Evolutionary conservation across 768 basidiomycete genomes (phyloP).

Genomic region (Russula sp.): DNA sequence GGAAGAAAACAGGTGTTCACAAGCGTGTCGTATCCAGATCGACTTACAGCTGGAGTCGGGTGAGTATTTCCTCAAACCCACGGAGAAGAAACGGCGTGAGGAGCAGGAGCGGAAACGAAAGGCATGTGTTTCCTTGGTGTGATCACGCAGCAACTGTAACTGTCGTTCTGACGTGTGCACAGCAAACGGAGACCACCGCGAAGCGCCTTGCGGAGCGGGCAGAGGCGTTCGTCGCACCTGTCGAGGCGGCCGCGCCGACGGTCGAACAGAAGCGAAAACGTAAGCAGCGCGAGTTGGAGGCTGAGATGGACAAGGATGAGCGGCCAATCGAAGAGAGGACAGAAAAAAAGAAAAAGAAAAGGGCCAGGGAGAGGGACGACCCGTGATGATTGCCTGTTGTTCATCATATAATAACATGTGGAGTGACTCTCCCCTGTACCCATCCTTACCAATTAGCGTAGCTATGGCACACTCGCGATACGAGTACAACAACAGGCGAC

Average conservation of each 20-base stretch:
- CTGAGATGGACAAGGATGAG: conserved; percentile 33
- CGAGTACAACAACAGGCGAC: not conserved
- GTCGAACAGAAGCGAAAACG: conserved; percentile 72
- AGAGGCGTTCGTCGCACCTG: conserved; percentile 82
- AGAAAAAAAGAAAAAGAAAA: conserved; percentile 41
- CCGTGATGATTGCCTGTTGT: not conserved
- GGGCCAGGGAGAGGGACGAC: conserved; percentile 25
- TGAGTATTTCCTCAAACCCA: conserved; percentile 94
- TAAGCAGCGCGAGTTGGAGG: conserved; percentile 35
- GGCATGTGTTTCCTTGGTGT: conserved; percentile 34
- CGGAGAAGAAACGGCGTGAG: conserved; percentile 78
- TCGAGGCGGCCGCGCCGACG: conserved; percentile 65
- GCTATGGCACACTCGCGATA: not conserved
- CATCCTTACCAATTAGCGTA: not conserved
- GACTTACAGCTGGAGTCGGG: conserved; percentile 94
- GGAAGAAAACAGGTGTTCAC: not conserved
- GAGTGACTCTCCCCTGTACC: no score
- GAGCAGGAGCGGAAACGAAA: conserved; percentile 69
- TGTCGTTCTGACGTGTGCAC: not conserved
- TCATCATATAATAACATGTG: not conserved
- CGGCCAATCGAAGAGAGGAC: conserved; percentile 26
- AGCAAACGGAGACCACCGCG: conserved; percentile 77
- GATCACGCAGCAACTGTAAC: not conserved
- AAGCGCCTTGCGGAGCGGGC: conserved; percentile 75
- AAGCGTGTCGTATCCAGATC: conserved; percentile 41